Conservation (phyloP, 495 filamentous ascomycete genomes). For the Pyrenula aspistea region DNA sequence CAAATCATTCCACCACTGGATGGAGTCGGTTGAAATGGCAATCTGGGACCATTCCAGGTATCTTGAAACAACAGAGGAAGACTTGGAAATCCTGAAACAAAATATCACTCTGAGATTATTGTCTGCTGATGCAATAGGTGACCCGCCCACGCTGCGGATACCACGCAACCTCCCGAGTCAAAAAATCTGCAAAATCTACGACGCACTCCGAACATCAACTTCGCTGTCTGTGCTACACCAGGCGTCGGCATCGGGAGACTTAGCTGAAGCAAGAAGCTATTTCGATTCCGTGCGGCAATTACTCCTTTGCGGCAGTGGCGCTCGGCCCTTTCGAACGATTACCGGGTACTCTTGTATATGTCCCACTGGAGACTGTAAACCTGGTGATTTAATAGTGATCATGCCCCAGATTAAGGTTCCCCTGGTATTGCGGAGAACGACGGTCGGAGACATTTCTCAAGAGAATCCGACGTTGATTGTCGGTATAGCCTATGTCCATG, state of each 20-base stretch:
- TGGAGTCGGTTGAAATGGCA: not conserved
- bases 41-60: not conserved
- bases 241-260: not conserved
- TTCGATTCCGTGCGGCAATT: not conserved
- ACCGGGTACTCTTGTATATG: not conserved
- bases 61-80: not conserved
- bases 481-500: not conserved
- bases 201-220: not conserved
- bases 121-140: not conserved
- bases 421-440: not conserved
- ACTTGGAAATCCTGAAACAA: not conserved
- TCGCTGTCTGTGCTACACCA: not conserved
- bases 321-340: not conserved
- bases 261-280: not conserved
- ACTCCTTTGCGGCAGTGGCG: not conserved
- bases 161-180: not conserved
- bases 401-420: not conserved
- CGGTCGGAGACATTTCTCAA: not conserved
- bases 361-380: not conserved
- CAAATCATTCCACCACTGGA: not conserved
- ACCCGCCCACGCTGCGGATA: not conserved
- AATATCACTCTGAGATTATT: not conserved
- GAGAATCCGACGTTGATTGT: not conserved
- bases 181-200: not conserved
- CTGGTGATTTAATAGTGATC: not conserved